Conservation (phyloP, 805 yeast genomes). For the Schizosaccharomyces lindneri region DNA sequence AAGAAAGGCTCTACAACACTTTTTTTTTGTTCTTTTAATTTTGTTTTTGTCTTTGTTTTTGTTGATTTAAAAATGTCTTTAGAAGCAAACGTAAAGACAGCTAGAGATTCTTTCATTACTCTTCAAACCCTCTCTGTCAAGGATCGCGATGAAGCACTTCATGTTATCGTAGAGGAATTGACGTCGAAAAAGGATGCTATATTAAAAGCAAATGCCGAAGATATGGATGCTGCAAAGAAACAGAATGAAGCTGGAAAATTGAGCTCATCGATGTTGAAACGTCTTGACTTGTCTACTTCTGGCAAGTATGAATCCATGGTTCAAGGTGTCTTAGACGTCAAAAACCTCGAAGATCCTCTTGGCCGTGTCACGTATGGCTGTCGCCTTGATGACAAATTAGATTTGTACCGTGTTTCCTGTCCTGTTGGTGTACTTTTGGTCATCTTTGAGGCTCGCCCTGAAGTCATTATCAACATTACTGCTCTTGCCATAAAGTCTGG, state of each 20-base stretch:
- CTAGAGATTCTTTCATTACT: constrained; percentile 61
- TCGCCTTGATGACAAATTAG: constrained; percentile 72
- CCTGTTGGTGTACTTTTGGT: constrained; percentile 87
- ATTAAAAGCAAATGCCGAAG: constrained; percentile 46
- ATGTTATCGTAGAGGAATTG: constrained; percentile 47
- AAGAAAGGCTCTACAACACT: too few relatives aligned
- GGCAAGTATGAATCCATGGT: constrained; percentile 86
- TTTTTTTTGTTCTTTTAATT: too few relatives aligned
- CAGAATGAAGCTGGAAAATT: constrained; percentile 17
- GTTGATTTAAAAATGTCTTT: neutral
- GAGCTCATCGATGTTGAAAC: constrained; percentile 47
- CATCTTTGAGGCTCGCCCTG: constrained; percentile 91
- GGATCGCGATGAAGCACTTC: constrained; percentile 47
- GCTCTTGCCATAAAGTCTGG: constrained; percentile 75
- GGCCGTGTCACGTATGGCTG: constrained; percentile 70
- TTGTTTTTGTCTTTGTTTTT: neutral
- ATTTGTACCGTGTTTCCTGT: constrained; percentile 57
- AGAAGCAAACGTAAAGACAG: constrained; percentile 52
- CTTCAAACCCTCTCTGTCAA: constrained; percentile 55
- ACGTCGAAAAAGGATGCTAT: constrained; percentile 33
- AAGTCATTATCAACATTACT: constrained; percentile 91
- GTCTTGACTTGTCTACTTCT: constrained; percentile 57
- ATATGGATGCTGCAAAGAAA: constrained; percentile 31
- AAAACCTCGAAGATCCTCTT: constrained; percentile 69
- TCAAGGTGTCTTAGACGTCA: constrained; percentile 82